Evolutionary conservation across 148 eudicot genomes (phyloP), one percentile per base, ranked within the genome.

Genomic region (Camellia sinensis): DNA sequence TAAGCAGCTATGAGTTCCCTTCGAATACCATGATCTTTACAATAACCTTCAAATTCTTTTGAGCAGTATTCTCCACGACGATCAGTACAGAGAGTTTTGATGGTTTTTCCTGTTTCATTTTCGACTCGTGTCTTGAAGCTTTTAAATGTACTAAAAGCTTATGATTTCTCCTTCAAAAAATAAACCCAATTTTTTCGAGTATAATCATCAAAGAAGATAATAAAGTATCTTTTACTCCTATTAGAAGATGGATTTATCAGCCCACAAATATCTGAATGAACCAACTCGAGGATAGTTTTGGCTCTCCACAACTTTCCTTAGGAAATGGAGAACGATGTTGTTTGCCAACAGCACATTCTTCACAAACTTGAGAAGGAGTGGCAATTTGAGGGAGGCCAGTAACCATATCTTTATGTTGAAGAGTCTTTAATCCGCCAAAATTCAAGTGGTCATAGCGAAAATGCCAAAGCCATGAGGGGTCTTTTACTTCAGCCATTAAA

Each of bases 1-100:
- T 68, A 40, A 14, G 72, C 46, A 68, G 72, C 46, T 68, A n/a
- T 68, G 41, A 68, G 72, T 43, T 68, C 72, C 7, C 48, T 68
- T 43, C 72, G 72, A 6, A 8, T 68, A 15, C 74, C 74, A 1
- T 70, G 74, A 10, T 70, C 53, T 3, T 13, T 8, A 60, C 19
- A 60, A 60, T 15, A 60, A 15, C 4, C 19, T 15, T 60, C 21
- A 60, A 60, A 60, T 60, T 60, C 64, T 60, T 60, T 60, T 60
- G 64, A 60, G 7, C 64, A 15, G 21, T 60, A 60, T 15, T 60
- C 64, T 2, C 22, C 64, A 15, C 64, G 2, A 15, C 21, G 64
- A 60, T 60, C 37, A 29, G 37, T 29, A 19, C 10, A 15, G 3
- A 54, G 11, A 54, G 14, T 54, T 12, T 54, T 54, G 14, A 54